Evolutionary conservation across 441 rosid genomes (phyloP), one percentile per base, ranked within the genome.

Genomic region (Populus trichocarpa): DNA sequence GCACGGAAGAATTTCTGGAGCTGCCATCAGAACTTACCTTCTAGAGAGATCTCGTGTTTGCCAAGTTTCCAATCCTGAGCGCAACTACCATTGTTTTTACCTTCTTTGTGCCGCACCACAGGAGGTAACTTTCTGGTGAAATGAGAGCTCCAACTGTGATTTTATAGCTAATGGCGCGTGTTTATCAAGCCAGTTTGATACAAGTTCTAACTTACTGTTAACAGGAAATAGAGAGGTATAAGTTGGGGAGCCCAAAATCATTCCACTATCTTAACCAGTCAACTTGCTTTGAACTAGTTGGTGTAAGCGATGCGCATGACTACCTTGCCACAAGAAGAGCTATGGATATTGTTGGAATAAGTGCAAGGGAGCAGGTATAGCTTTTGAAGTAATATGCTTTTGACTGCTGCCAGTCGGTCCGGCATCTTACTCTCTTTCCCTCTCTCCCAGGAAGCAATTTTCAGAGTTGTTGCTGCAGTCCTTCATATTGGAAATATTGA

Each of bases 101-200:
- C 97, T 96, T 80, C 97, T 96, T 74, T 96, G 99, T 88, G 91
- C 93, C 23, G 99, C 99, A 74, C 99, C 99, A 16, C 98, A 90
- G 69, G 99, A 96, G 96, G 99, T 92, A 88, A 64, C 64, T 75
- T 80, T 63, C 77, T 64, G 38, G 42, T 42, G 32, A 50, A 71
- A 36, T 79, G 74, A 13, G 66, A 57, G 6, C 69, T 75, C 38
- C 53, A 11, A 33, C 35, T 75, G 72, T 57, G 38, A 61, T 74
- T 71, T 66, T 74, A 67, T 57, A 0, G 72, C 53, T 40, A 18
- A 33, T 36, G 65, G 11, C 61, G 71, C 78, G 36, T 20, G 25
- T 28, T n/a, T 6, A 22, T 42, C 10, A 26, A 26, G 40, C 57
- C 57, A 72, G 32, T 79, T 61, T 67, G 3, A 64, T 82, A 20